These are phyloP conservation scores for Mucor saturninus DNA, from an alignment of 371 early-diverging fungal species.

Conservation along the genomic window DNA sequence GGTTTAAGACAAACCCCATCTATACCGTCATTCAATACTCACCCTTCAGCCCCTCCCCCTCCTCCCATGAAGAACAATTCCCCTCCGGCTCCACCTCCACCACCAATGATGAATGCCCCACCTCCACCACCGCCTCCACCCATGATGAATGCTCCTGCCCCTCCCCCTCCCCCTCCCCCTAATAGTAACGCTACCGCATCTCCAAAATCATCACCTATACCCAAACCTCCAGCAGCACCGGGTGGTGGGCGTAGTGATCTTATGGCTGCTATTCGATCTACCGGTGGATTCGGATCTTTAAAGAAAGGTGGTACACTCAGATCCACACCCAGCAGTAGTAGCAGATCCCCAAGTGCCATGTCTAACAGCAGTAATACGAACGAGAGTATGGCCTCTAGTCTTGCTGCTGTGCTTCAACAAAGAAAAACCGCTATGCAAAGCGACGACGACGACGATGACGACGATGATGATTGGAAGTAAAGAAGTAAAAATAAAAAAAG, in stretches of 20 bases:
- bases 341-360: not conserved
- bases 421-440: slow-evolving; percentile 45
- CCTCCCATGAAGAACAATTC: not conserved
- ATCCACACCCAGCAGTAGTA: not conserved
- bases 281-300: slow-evolving; percentile 42
- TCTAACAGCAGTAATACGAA: not conserved
- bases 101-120: slow-evolving; percentile 10
- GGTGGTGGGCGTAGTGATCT: slow-evolving; percentile 30
- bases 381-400: slow-evolving; percentile 36
- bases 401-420: slow-evolving; percentile 42
- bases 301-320: slow-evolving; percentile 30
- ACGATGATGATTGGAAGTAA: slow-evolving; percentile 37
- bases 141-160: not conserved
- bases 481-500: not conserved
- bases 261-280: slow-evolving; percentile 46
- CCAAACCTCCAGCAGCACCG: slow-evolving; percentile 6
- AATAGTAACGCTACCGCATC: not conserved
- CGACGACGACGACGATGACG: slow-evolving; percentile 43
- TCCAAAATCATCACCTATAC: not conserved
- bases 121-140: slow-evolving; percentile 21
- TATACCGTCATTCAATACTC: slow-evolving; percentile 6
- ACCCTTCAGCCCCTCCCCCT: slow-evolving; percentile 1
- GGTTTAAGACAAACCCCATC: slow-evolving; percentile 14
- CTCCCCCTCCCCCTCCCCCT: slow-evolving; percentile 27
- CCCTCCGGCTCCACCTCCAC: slow-evolving; percentile 23